Evolutionary conservation across 2,329 filamentous ascomycete genomes (phyloP).

Genomic region (Apiospora aurea): DNA sequence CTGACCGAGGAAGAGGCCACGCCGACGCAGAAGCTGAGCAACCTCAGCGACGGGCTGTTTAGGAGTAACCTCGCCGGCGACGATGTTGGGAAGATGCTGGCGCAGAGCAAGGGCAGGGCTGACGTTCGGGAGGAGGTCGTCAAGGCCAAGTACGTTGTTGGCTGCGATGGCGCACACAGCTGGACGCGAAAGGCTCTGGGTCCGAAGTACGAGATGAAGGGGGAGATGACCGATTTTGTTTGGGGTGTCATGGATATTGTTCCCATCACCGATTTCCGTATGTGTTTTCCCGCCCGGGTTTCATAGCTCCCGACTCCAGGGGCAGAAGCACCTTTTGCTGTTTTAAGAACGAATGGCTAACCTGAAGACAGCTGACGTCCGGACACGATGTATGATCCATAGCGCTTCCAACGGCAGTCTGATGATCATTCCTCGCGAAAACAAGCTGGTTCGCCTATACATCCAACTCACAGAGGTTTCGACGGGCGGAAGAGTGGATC

Average conservation of each 20-base stretch:
- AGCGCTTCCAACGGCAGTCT: conserved; percentile 62
- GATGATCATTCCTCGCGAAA: conserved; percentile 71
- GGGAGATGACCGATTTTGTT: conserved; percentile 61
- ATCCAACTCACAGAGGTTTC: conserved; percentile 65
- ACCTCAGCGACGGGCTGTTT: conserved; percentile 58
- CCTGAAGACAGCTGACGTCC: conserved; percentile 54
- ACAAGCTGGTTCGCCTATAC: conserved; percentile 68
- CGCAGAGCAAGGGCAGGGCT: conserved; percentile 36
- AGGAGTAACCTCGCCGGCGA: conserved; percentile 61
- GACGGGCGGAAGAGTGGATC: conserved; percentile 59
- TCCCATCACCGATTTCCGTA: conserved; percentile 59
- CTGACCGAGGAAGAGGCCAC: conserved; percentile 62
- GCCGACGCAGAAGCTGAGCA: conserved; percentile 48
- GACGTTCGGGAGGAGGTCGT: conserved; percentile 52
- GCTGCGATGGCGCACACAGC: conserved; percentile 72
- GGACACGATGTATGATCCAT: conserved; percentile 65
- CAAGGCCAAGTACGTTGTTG: conserved; percentile 69
- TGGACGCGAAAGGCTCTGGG: conserved; percentile 68
- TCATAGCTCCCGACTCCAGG: not conserved
- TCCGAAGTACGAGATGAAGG: conserved; percentile 56
- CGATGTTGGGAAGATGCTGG: conserved; percentile 57
- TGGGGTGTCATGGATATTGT: conserved; percentile 54
- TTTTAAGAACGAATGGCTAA: not conserved
- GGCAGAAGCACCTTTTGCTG: not conserved
- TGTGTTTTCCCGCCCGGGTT: conserved; percentile 23